Evolutionary conservation across 2,329 filamentous ascomycete genomes (phyloP).

Genomic region (Beauveria caledonica): DNA sequence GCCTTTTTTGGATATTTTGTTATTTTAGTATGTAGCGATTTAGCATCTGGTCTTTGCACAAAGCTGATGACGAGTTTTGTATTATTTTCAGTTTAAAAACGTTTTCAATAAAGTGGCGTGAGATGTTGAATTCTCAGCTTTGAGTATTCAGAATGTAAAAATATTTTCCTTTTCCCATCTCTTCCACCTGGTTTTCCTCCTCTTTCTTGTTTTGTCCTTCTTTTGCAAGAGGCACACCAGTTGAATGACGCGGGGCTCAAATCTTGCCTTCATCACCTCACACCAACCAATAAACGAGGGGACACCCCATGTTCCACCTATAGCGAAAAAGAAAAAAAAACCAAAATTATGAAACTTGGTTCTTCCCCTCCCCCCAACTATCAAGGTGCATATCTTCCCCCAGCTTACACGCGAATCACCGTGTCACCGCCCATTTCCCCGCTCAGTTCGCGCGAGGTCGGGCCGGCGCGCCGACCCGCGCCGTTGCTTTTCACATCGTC

Average conservation of each 20-base stretch:
- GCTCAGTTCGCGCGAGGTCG: conserved; percentile 46
- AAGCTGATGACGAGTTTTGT: background rate
- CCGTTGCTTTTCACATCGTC: conserved; percentile 12
- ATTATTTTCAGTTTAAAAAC: background rate
- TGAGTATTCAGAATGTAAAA: background rate
- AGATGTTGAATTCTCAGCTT: conserved; percentile 5
- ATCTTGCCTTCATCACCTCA: background rate
- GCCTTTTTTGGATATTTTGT: background rate
- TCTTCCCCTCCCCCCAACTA: background rate
- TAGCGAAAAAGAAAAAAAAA: too few species aligned
- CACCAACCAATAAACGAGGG: background rate
- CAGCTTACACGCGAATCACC: conserved; percentile 16
- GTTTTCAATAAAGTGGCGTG: background rate
- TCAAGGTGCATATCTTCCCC: background rate
- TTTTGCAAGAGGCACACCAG: conserved; percentile 1
- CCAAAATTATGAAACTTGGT: background rate
- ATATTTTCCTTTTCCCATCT: background rate
- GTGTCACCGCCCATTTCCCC: conserved; percentile 59
- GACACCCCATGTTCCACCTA: background rate
- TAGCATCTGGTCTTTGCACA: background rate
- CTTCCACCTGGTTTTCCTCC: background rate
- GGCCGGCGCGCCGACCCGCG: conserved; percentile 34
- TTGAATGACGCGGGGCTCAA: conserved; percentile 12
- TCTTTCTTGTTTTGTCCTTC: background rate
- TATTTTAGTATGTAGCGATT: background rate